Base-by-base conservation (phyloP, 1,284 basidiomycete genomes). In the Flammula alnicola region DNA sequence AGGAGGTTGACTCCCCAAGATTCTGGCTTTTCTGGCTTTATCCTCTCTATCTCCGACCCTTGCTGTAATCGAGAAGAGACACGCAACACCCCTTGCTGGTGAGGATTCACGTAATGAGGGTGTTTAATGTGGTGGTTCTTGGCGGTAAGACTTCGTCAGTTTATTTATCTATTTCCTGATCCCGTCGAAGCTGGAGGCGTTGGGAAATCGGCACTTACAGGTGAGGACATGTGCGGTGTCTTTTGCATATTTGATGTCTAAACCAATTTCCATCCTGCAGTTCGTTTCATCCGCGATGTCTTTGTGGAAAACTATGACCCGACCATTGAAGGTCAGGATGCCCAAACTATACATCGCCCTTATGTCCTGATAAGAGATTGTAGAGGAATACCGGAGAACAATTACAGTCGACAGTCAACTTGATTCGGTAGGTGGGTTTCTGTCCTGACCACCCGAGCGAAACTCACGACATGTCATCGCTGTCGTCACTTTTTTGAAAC, bases 221-320 rank as follows among this genome's bases (percentile, higher is more conserved):
- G 76, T 75, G 51, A 40, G 47, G n/a, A n/a, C n/a, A n/a, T 39
- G 27, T 39, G 7, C 32, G 22, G 5, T 20, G 8, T 41, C 9
- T 6, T n/a, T 17, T 32, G 12, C 20, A 10, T 30, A 32, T 12
- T n/a, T n/a, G 8, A 9, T 16, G 16, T 41, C n/a, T n/a, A 7
- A 19, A 40, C 29, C 26, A 16, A 44, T 30, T 4, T 26, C 31
- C 11, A 9, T 31, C 11, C 76, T 37, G 70, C 74, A 65, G 85
- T 91, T 48, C 80, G 91, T 49, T 92, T 87, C 66, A 80, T 91
- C 40, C 79, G 81, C 59, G 81, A 87, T 62, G 74, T 81, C 46
- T 93, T 93, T 66, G 73, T 89, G 32, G 84, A 89, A 60, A 78
- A 78, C 55, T 92, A 92, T 65, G 87, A 92, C 63, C 89, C 89